These are phyloP conservation scores for bread wheat (Triticum aestivum) DNA, from an alignment of 176 grass and related monocot species.

Conservation along the genomic window IWGSC_CS_RefSeq_v2.1 NC_057801.1:462368824-462369323, in stretches of 20 bases:
- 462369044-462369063: constrained; percentile 68
- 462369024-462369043: constrained; percentile 89
- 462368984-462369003: constrained; percentile 63
- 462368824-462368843: constrained; percentile 82
- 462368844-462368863: constrained; percentile 89
- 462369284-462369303: constrained; percentile 14
- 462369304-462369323: background rate
- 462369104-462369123: constrained; percentile 89
- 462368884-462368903: constrained; percentile 92
- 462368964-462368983: background rate
- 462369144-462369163: constrained; percentile 75
- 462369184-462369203: constrained; percentile 91
- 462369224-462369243: constrained; percentile 99
- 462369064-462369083: constrained; percentile 80
- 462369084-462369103: constrained; percentile 92
- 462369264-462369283: background rate
- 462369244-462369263: constrained; percentile 41
- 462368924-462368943: constrained; percentile 29
- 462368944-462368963: background rate
- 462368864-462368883: constrained; percentile 94
- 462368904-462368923: constrained; percentile 67
- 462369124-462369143: constrained; percentile 84
- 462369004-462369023: constrained; percentile 73
- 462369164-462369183: constrained; percentile 85
- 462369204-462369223: constrained; percentile 97